phyloP scores from a whole-genome alignment of 768 basidiomycete genomes.

The Serpula lacrymans region DNA sequence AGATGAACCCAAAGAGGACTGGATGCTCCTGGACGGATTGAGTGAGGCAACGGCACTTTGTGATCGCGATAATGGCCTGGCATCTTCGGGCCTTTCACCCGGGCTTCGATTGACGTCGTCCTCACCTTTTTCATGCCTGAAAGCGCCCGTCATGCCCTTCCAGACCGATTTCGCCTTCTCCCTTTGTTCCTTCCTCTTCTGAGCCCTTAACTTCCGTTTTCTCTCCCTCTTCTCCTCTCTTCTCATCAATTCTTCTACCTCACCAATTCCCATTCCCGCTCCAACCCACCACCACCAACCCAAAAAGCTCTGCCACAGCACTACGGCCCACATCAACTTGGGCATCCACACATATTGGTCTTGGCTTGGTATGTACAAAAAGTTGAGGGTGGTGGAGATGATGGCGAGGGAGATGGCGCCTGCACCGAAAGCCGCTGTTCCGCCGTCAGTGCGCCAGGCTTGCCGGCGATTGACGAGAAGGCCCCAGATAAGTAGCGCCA shows the following conservation, averaged over 20 bases:
- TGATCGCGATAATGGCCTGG: constrained; percentile 1
- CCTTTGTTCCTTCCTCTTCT: constrained; percentile 46
- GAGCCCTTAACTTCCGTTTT: constrained; percentile 43
- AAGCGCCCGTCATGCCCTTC: constrained; percentile 54
- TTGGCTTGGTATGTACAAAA: constrained; percentile 78
- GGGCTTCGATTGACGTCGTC: neutral
- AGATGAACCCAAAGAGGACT: too few relatives aligned
- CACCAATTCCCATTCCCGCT: constrained; percentile 76
- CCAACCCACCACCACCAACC: constrained; percentile 99
- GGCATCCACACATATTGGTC: constrained; percentile 93
- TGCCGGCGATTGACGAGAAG: constrained; percentile 81
- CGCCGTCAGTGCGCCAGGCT: constrained; percentile 96
- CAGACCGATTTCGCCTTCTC: constrained; percentile 55
- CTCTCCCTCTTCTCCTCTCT: constrained; percentile 53
- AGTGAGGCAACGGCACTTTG: constrained; percentile 6
- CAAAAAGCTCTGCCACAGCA: constrained; percentile 96
- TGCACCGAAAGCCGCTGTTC: constrained; percentile 89
- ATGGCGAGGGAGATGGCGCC: constrained; percentile 83
- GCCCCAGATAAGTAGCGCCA: constrained; percentile 91
- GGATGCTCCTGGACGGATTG: too few relatives aligned
- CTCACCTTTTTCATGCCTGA: constrained; percentile 31
- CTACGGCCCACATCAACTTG: constrained; percentile 82
- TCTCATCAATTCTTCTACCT: constrained; percentile 60
- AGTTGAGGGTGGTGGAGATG: constrained; percentile 79
- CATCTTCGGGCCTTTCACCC: neutral